phyloP scores from a whole-genome alignment of 129 eudicot species.

The Kitagawia praeruptora region DNA sequence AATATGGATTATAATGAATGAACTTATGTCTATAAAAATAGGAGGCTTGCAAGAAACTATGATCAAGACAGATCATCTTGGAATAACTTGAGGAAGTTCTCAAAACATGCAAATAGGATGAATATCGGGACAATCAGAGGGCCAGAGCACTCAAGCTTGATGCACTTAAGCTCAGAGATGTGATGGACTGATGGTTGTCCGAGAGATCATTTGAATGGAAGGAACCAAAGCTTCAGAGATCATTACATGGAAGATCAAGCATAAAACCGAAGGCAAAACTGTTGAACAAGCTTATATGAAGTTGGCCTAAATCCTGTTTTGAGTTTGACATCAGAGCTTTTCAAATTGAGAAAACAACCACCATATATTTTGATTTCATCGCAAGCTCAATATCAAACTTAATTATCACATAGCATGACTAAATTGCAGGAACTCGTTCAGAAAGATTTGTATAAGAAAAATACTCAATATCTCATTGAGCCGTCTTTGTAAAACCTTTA shows the following conservation, averaged over 20 bases:
- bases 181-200: slow-evolving; percentile 50
- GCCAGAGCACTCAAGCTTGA: slow-evolving; percentile 85
- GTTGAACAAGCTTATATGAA: not conserved
- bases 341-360: slow-evolving; percentile 81
- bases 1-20: too few species aligned
- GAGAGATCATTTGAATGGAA: slow-evolving; percentile 67
- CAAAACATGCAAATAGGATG: slow-evolving; percentile 83
- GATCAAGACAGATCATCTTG: slow-evolving; percentile 75
- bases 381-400: slow-evolving; percentile 68
- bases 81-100: slow-evolving; percentile 83
- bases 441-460: slow-evolving; percentile 30
- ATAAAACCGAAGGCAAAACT: slow-evolving; percentile 28
- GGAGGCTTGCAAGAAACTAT: slow-evolving; percentile 88
- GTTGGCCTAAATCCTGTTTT: too few species aligned
- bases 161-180: slow-evolving; percentile 78
- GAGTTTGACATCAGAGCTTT: slow-evolving; percentile 46
- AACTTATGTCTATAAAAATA: not conserved
- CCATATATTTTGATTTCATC: slow-evolving; percentile 59
- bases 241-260: slow-evolving; percentile 75
- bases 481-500: slow-evolving; percentile 40
- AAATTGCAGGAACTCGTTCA: slow-evolving; percentile 34
- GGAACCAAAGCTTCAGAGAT: slow-evolving; percentile 72
- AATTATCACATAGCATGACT: slow-evolving; percentile 36
- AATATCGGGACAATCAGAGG: slow-evolving; percentile 83
- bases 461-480: slow-evolving; percentile 31